Evolutionary conservation across 768 basidiomycete genomes (phyloP).

Genomic region (Paxillus rubicundulus): DNA sequence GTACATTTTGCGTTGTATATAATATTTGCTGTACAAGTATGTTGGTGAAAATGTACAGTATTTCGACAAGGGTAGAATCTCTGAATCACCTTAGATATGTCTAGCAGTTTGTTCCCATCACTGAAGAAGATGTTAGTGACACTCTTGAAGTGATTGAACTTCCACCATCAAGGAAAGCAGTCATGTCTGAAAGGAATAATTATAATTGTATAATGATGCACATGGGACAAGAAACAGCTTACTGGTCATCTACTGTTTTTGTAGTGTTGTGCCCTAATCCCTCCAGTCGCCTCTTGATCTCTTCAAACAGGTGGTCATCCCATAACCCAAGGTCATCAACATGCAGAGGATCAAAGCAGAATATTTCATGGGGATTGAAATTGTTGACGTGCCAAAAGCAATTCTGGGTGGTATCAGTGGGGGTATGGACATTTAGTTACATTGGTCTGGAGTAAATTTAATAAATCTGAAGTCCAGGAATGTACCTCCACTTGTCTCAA

Average conservation of each 20-base stretch:
- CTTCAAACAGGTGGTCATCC: conserved; percentile 26
- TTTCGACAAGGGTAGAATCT: background rate
- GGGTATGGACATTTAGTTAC: too few species aligned
- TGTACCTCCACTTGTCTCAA: conserved; percentile 13
- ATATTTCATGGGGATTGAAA: conserved; percentile 33
- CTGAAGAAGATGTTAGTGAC: conserved; percentile 30
- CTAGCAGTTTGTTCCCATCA: conserved; percentile 36
- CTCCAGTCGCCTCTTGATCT: too few species aligned
- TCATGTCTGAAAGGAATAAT: conserved; percentile 21
- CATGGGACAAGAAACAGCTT: background rate
- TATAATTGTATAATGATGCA: background rate
- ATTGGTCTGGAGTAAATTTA: background rate
- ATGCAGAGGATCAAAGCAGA: conserved; percentile 42
- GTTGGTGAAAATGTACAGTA: background rate
- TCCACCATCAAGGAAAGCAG: conserved; percentile 32
- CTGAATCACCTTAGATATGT: conserved; percentile 34
- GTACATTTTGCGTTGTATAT: too few species aligned
- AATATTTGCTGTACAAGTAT: background rate
- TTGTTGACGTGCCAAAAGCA: conserved; percentile 36
- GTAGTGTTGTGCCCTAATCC: too few species aligned
- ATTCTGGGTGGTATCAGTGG: conserved; percentile 34
- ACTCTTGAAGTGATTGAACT: conserved; percentile 33
- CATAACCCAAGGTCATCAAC: conserved; percentile 32
- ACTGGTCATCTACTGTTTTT: conserved; percentile 12
- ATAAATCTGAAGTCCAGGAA: background rate